Evolutionary conservation across 306 rosid genomes (phyloP).

Genomic region (Prunus armeniaca): DNA sequence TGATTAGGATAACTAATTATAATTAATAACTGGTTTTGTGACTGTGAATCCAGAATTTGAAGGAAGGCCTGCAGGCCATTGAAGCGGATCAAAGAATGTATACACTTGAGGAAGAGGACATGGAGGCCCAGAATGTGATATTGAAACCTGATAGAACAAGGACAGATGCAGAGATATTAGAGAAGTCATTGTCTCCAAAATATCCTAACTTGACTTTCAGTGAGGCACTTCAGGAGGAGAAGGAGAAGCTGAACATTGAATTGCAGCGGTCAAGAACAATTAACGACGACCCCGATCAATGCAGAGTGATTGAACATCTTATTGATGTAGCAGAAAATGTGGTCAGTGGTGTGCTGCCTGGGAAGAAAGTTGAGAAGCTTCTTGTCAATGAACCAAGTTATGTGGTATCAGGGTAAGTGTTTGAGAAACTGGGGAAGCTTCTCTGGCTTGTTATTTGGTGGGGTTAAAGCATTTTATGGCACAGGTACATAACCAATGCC

Average conservation of each 20-base stretch:
- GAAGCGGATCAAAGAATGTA: conserved; percentile 37
- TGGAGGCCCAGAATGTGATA: conserved; percentile 32
- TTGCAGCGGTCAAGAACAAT: conserved; percentile 25
- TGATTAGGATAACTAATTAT: too few species aligned
- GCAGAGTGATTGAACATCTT: conserved; percentile 39
- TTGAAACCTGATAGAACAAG: conserved; percentile 28
- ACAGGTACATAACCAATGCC: conserved; percentile 17
- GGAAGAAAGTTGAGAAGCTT: conserved; percentile 20
- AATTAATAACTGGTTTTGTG: not conserved
- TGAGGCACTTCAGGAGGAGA: conserved; percentile 44
- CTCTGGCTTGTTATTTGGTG: not conserved
- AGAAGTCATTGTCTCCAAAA: conserved; percentile 30
- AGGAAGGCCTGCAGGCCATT: conserved; percentile 28
- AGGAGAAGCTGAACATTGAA: conserved; percentile 31
- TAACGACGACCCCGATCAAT: conserved; percentile 19
- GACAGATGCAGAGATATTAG: conserved; percentile 30
- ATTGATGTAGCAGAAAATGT: conserved; percentile 35
- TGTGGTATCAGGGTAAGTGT: conserved; percentile 19
- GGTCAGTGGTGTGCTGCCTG: conserved; percentile 18
- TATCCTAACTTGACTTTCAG: conserved; percentile 34
- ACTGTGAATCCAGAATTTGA: conserved; percentile 18
- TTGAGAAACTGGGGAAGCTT: not conserved
- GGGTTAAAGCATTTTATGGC: not conserved
- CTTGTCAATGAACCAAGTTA: conserved; percentile 15
- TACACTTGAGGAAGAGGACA: conserved; percentile 37